phyloP scores from a whole-genome alignment of 306 rosid genomes.

The Mimosa bimucronata region DNA sequence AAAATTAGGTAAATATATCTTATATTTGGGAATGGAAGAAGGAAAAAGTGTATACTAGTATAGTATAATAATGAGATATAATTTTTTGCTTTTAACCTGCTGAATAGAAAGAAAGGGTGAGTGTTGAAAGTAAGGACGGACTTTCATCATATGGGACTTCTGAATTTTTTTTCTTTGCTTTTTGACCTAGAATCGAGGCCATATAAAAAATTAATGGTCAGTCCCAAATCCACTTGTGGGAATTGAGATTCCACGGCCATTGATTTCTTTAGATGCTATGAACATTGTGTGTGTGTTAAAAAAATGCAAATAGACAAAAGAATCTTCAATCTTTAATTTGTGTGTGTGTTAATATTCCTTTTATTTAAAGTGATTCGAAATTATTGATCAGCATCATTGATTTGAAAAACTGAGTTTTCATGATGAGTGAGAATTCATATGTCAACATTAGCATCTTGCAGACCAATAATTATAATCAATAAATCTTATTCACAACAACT shows the following conservation, averaged over 20 bases:
- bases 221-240: conserved; percentile 30
- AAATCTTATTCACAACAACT: not conserved
- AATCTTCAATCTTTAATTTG: no score
- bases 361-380: not conserved
- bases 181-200: conserved; percentile 40
- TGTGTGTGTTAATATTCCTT: no score
- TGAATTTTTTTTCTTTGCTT: conserved; percentile 30
- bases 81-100: not conserved
- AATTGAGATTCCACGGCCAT: no score
- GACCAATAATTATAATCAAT: conserved; percentile 7
- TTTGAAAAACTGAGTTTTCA: not conserved
- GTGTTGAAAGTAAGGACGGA: not conserved
- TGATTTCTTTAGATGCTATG: no score
- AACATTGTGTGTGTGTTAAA: no score
- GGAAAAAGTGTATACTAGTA: not conserved
- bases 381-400: not conserved
- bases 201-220: conserved; percentile 35
- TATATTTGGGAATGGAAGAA: no score
- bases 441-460: not conserved
- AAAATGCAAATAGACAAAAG: no score
- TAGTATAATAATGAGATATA: conserved; percentile 3
- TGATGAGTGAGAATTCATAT: not conserved
- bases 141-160: conserved; percentile 35
- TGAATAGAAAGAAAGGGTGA: not conserved
- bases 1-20: no score